phyloP scores from a whole-genome alignment of 495 filamentous ascomycete genomes.

The Immersiella caudata region DNA sequence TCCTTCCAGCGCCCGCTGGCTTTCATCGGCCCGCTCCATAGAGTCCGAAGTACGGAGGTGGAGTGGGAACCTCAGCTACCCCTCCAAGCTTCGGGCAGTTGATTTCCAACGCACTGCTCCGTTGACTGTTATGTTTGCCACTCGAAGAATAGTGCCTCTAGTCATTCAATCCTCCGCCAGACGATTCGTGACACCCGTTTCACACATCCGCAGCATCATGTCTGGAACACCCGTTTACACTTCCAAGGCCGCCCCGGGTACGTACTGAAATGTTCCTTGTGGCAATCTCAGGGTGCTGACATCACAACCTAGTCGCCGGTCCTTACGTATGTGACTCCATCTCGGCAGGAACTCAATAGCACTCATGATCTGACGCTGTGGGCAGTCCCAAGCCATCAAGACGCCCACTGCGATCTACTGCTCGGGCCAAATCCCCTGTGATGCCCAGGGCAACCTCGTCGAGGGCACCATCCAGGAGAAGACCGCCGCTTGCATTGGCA shows the following conservation, averaged over 20 bases:
- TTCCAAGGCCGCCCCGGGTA: conserved; percentile 56
- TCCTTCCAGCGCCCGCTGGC: background rate
- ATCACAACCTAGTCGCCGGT: conserved; percentile 49
- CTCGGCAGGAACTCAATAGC: background rate
- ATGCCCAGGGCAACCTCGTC: conserved; percentile 71
- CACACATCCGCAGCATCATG: conserved; percentile 40
- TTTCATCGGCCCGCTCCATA: conserved; percentile 12
- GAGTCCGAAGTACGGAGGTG: conserved; percentile 37
- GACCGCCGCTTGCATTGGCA: conserved; percentile 73
- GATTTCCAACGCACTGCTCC: background rate
- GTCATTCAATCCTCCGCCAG: conserved; percentile 15
- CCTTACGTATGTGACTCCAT: conserved; percentile 53
- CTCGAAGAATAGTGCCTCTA: conserved; percentile 21
- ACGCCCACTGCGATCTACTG: conserved; percentile 84
- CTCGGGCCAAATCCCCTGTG: conserved; percentile 90
- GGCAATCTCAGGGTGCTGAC: conserved; percentile 17
- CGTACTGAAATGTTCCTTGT: conserved; percentile 17
- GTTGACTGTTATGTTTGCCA: background rate
- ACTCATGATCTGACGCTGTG: conserved; percentile 20
- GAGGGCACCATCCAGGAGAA: conserved; percentile 75
- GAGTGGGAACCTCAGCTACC: conserved; percentile 5
- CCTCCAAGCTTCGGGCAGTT: background rate
- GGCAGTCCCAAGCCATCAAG: conserved; percentile 84
- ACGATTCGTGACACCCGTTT: conserved; percentile 13
- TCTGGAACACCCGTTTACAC: conserved; percentile 53